A percentile compares a stretch with the other conserved stretches of the same genome.
These are phyloP conservation scores for Arabidopsis suecica DNA, from an alignment of 345 rosid species.

Conservation along the genomic window DNA sequence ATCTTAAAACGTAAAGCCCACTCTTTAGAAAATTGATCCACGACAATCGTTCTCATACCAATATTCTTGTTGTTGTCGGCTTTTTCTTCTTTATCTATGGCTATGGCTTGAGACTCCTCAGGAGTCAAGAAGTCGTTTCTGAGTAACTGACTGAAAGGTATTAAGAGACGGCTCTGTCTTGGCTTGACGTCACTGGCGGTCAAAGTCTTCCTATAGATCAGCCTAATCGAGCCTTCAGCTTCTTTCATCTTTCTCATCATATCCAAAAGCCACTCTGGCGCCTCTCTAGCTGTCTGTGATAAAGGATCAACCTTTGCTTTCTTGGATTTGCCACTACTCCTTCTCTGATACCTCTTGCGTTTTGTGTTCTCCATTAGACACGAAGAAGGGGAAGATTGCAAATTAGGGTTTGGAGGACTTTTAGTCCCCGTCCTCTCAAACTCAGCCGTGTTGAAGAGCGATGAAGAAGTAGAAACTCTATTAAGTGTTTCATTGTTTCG, in stretches of 20 bases:
- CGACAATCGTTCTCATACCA: neutral
- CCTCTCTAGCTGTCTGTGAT: slow-evolving; percentile 7
- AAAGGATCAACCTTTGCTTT: slow-evolving; percentile 12
- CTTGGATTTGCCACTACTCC: neutral
- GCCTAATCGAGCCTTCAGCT: neutral
- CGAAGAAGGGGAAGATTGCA: neutral
- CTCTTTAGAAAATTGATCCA: neutral
- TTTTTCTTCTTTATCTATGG: no score
- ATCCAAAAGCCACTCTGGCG: neutral
- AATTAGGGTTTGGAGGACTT: neutral
- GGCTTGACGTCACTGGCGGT: neutral
- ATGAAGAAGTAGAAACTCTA: neutral
- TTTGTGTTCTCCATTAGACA: slow-evolving; percentile 17
- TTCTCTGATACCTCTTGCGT: neutral
- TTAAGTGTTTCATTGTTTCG: neutral
- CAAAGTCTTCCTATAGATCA: slow-evolving; percentile 11
- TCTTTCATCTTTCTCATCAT: neutral
- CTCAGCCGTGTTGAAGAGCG: neutral
- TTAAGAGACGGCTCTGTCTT: slow-evolving; percentile 8
- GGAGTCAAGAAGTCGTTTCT: slow-evolving; percentile 23
- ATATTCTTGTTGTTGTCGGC: neutral
- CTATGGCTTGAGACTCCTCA: neutral
- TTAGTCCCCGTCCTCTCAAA: neutral
- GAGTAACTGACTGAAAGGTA: slow-evolving; percentile 11
- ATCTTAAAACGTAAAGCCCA: slow-evolving; percentile 12